Evolutionary conservation across 805 yeast genomes (phyloP).

Genomic region (Tetrapisispora phaffii): DNA sequence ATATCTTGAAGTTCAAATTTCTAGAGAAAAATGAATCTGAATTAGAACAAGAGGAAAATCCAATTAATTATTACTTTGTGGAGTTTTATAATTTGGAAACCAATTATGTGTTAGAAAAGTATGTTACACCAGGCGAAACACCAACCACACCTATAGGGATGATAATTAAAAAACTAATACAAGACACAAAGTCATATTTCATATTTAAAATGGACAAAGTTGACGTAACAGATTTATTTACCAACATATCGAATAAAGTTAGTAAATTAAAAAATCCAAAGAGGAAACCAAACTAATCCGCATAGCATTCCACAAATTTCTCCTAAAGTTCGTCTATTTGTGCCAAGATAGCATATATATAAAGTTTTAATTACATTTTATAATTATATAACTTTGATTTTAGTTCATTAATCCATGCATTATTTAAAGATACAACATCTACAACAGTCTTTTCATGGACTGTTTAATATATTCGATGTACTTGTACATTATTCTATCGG

Average conservation of each 20-base stretch:
- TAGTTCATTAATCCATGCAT: slow-evolving; percentile 1
- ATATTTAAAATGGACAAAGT: slow-evolving; percentile 23
- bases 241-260: slow-evolving; percentile 13
- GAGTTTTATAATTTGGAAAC: slow-evolving; percentile 18
- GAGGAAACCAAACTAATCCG: slow-evolving; percentile 1
- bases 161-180: slow-evolving; percentile 22
- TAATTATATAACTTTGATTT: neutral
- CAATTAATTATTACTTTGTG: slow-evolving; percentile 18
- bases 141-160: slow-evolving; percentile 18
- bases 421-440: neutral
- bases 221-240: slow-evolving; percentile 10
- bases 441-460: neutral
- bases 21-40: neutral
- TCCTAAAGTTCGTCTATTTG: neutral
- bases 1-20: slow-evolving; percentile 17
- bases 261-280: slow-evolving; percentile 11
- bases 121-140: slow-evolving; percentile 5
- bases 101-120: slow-evolving; percentile 7
- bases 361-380: neutral
- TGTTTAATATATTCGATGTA: neutral
- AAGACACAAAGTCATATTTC: slow-evolving; percentile 31
- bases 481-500: no score
- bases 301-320: neutral
- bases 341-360: neutral
- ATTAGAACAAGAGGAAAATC: neutral